These are phyloP conservation scores for Rhododendron ferrugineum DNA, from an alignment of 148 eudicot species.

Conservation along the genomic window DNA sequence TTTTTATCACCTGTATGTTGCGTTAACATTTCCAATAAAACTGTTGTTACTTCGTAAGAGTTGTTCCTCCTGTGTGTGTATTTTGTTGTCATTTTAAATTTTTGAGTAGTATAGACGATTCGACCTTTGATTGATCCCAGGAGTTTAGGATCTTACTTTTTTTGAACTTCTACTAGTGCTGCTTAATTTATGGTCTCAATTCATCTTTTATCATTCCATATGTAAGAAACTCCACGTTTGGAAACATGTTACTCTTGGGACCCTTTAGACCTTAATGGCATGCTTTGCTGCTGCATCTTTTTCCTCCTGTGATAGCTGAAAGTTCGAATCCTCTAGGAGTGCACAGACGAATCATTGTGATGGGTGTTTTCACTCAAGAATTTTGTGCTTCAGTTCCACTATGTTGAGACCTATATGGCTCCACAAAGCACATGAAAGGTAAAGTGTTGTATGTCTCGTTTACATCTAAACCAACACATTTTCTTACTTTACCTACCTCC, in stretches of 20 bases:
- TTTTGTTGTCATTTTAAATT: background rate
- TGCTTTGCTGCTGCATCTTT: background rate
- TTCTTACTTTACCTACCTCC: background rate
- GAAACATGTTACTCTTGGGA: background rate
- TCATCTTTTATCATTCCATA: background rate
- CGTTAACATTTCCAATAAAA: background rate
- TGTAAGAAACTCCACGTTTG: background rate
- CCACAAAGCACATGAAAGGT: background rate
- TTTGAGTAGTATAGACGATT: background rate
- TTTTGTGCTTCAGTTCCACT: background rate
- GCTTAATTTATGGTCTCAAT: background rate
- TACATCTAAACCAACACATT: background rate
- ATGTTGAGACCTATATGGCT: background rate
- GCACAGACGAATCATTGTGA: background rate
- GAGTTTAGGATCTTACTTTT: background rate
- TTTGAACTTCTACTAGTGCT: background rate
- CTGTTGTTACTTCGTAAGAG: background rate
- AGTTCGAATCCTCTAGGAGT: background rate
- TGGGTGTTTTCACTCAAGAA: background rate
- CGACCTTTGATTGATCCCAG: background rate
- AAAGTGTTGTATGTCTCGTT: background rate
- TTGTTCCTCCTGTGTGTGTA: background rate
- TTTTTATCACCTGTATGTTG: background rate
- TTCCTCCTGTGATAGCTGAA: background rate
- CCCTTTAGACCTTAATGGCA: background rate